Conservation (phyloP, 495 filamentous ascomycete species). For the Stereocaulon alpinum region DNA sequence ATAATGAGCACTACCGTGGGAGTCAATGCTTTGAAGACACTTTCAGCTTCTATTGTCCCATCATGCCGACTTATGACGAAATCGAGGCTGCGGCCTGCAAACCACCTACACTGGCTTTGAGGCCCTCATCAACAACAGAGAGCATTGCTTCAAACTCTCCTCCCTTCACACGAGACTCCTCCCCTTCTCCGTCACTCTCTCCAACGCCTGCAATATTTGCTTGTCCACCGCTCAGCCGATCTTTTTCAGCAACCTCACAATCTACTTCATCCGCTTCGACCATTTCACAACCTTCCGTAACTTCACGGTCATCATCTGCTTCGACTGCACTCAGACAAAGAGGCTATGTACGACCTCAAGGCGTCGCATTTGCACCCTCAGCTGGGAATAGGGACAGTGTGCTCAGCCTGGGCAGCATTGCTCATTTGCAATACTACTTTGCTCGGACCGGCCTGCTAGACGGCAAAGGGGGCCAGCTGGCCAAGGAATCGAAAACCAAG, state of each 20-base stretch:
- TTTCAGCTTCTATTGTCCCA: background rate
- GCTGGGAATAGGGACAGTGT: slow-evolving; percentile 85
- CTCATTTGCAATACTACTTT: slow-evolving; percentile 97
- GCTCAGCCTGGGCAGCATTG: slow-evolving; percentile 90
- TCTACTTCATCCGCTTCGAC: slow-evolving; percentile 48
- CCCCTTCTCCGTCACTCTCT: slow-evolving; percentile 28
- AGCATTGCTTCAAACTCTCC: slow-evolving; percentile 18
- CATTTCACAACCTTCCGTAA: slow-evolving; percentile 37
- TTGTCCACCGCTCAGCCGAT: slow-evolving; percentile 49
- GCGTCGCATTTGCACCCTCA: slow-evolving; percentile 81
- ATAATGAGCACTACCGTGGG: background rate
- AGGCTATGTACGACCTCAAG: slow-evolving; percentile 85
- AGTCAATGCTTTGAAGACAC: background rate
- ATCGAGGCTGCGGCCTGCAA: background rate
- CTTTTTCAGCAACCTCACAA: slow-evolving; percentile 67
- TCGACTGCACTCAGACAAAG: slow-evolving; percentile 52
- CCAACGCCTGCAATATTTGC: slow-evolving; percentile 26
- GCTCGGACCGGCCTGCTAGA: slow-evolving; percentile 87
- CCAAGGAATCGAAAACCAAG: slow-evolving; percentile 55
- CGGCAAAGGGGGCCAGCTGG: slow-evolving; percentile 79
- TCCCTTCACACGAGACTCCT: slow-evolving; percentile 32
- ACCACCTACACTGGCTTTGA: background rate
- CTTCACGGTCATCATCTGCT: slow-evolving; percentile 42
- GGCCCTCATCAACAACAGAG: slow-evolving; percentile 10
- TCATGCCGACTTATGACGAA: background rate